Evolutionary conservation across 768 basidiomycete species (phyloP), one percentile per base, ranked within the genome.

Genomic region (Lactifluus subvellereus): DNA sequence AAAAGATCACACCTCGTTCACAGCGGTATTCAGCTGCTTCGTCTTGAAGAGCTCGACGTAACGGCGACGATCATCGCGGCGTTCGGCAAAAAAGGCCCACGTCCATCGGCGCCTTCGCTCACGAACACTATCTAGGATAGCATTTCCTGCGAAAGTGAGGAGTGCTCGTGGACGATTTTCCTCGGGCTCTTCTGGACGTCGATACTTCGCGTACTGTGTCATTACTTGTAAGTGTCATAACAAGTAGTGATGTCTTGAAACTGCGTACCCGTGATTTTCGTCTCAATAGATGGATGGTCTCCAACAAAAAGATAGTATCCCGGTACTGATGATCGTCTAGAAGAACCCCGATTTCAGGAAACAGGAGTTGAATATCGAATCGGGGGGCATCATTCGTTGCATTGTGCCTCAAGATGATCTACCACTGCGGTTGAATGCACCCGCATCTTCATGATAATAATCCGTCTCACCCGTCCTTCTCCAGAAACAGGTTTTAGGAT

Each of bases 211-310:
- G 75, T 98, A 98, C 88, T 94, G 72, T 10, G 54, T 40, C 38
- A 14, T 58, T 7, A 57, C 16, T n/a, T 51, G 58, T 49, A 16
- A 59, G 54, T 62, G 47, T 57, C 20, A 50, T 54, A 54, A 72
- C 49, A 72, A 59, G 42, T 33, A 54, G 22, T 55, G 54, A 35
- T 40, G 32, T 69, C 20, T 37, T 57, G 47, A 48, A 74, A 20
- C 3, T 8, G 6, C 57, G 18, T 71, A 90, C 89, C 80, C 90
- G 88, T 65, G 84, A 84, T 69, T 86, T 86, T 57, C 97, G 85
- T 51, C 87, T 82, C 74, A 96, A 97, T 64, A 98, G 88, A 72
- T 98, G 96, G 74, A 96, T 97, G 83, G 98, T 94, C 73, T 98
- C 95, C 63, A 94, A 79, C 50, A 98, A 82, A 22, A 91, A 95